phyloP scores from a whole-genome alignment of 176 grass and related monocot genomes.

The Cymbopogon citratus region DNA sequence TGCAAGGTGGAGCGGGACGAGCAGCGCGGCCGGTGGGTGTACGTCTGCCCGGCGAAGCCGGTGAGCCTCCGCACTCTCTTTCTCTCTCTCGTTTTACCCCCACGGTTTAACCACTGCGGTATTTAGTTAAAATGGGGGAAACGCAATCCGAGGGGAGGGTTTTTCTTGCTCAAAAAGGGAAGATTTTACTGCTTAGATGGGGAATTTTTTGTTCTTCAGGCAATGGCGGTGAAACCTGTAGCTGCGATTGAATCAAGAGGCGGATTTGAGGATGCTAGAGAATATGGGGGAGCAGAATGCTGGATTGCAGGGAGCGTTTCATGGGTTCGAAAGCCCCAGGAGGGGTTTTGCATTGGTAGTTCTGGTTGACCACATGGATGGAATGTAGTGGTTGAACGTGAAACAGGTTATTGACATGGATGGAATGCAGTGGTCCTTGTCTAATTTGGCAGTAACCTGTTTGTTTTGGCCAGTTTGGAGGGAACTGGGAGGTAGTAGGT shows the following conservation, averaged over 20 bases:
- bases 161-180: background rate
- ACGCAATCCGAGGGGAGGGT: no score
- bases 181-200: background rate
- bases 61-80: conserved; percentile 9
- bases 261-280: background rate
- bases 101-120: background rate
- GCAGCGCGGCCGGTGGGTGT: background rate
- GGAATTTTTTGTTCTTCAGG: background rate
- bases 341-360: background rate
- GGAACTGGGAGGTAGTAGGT: background rate
- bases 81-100: no score
- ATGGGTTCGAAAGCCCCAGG: background rate
- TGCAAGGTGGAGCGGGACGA: background rate
- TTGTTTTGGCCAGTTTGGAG: background rate
- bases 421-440: background rate
- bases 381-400: no score
- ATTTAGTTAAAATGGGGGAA: background rate
- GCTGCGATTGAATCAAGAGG: background rate
- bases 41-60: conserved; percentile 26
- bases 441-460: background rate
- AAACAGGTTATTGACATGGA: no score
- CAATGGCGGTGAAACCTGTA: background rate
- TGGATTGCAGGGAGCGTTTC: background rate
- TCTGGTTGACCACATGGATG: background rate
- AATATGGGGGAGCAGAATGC: background rate